Evolutionary conservation across 208 protist species (phyloP).

Genomic region (Histomonas meleagridis): DNA sequence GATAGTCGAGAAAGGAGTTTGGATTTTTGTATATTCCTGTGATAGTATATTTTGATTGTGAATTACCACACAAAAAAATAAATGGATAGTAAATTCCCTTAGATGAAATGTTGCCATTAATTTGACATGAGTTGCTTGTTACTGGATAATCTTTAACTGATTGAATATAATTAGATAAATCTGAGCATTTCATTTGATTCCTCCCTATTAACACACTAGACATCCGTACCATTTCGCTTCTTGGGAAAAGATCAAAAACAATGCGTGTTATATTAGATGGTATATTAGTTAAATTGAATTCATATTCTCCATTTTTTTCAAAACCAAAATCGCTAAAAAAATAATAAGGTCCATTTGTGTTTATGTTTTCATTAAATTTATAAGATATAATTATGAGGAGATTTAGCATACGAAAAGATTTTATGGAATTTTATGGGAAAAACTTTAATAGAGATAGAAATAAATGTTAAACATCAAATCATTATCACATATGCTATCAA

Average conservation of each 20-base stretch:
- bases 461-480: no score
- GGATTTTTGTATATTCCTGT: background rate
- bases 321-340: no score
- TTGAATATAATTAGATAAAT: background rate
- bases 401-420: no score
- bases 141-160: background rate
- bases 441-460: no score
- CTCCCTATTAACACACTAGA: background rate
- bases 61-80: background rate
- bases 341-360: no score
- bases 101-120: background rate
- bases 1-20: background rate
- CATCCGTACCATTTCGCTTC: background rate
- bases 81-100: background rate
- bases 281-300: background rate
- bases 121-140: background rate
- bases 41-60: background rate
- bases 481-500: no score
- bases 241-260: background rate
- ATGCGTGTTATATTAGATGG: background rate
- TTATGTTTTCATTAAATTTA: no score
- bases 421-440: no score
- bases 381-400: no score
- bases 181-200: background rate
- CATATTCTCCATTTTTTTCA: background rate